Base-by-base conservation (phyloP, 2,329 filamentous ascomycete genomes). In the Apiospora malaysiana region DNA sequence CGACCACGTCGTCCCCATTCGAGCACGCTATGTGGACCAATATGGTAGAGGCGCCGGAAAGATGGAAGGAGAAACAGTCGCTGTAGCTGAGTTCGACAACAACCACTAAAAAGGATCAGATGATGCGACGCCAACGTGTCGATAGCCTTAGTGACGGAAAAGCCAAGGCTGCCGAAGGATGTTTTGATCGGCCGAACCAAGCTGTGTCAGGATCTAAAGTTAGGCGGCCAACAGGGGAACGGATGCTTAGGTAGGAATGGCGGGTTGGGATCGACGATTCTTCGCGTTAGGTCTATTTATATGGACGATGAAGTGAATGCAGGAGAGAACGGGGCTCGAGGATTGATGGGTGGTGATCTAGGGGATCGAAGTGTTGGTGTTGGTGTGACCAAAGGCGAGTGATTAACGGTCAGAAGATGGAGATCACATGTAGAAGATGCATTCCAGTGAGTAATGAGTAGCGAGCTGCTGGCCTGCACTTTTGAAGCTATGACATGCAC, bases 1-100 rank as follows among this genome's bases (percentile, higher is more conserved):
- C 45, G 67, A 68, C 46, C 46, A 51, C 67, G 56, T 23, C 56
- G 18, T 63, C 56, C 32, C 56, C 56, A 63, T 63, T 32, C 56
- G 56, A 63, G 9, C 18, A 63, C 27, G 32, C 32, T 40, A 14
- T 23, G 56, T 63, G 10, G 56, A 63, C 21, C 32, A 18, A 40
- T n/a, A 21, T 2, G n/a, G 56, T 63, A 23, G 37, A 18, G 56
- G 56, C 56, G 56, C 3, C 32, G 56, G 32, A 37, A 16, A 37
- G 27, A 59, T 59, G 51, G 27, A 40, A 40, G 56, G 21, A 63
- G 21, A n/a, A 40, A 63, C 16, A 21, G 18, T 40, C 32, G 32
- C 32, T n/a, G 56, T 32, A 40, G 56, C 9, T 63, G 56, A 23
- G 27, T 9, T 63, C 18, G 32, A 21, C 21, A 21, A 40, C 56